Evolutionary conservation across 1,284 basidiomycete genomes (phyloP).

Genomic region (Ceratobasidium sp.): DNA sequence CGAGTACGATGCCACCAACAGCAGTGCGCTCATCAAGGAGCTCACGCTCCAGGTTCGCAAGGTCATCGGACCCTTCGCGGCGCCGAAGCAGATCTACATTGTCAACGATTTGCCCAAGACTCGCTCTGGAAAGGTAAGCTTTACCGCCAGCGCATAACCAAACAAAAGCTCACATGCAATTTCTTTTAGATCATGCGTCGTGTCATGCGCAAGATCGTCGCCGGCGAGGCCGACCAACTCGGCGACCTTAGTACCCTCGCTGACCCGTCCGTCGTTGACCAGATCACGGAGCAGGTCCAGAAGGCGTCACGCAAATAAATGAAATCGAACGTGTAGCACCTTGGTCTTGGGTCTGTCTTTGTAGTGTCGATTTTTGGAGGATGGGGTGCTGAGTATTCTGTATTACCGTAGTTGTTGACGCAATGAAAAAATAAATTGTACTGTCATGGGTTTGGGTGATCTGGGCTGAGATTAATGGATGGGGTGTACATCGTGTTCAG

Average conservation of each 20-base stretch:
- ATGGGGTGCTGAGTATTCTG: not conserved
- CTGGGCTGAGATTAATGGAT: too few species aligned
- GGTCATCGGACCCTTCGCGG: constrained; percentile 94
- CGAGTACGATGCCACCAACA: constrained; percentile 73
- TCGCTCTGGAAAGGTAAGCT: constrained; percentile 86
- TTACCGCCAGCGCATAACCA: not conserved
- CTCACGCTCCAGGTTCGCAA: constrained; percentile 94
- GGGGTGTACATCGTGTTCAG: too few species aligned
- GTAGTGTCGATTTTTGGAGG: constrained; percentile 8
- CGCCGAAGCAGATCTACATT: constrained; percentile 91
- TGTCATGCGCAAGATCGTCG: constrained; percentile 94
- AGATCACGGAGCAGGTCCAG: constrained; percentile 77
- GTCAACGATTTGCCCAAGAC: constrained; percentile 95
- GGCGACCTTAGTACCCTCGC: constrained; percentile 92
- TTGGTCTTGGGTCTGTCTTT: constrained; percentile 1
- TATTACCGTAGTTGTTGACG: constrained; percentile 6
- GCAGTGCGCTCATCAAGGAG: constrained; percentile 83
- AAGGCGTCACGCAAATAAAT: constrained; percentile 23
- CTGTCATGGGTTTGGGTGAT: too few species aligned
- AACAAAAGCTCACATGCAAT: not conserved
- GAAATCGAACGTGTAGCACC: too few species aligned
- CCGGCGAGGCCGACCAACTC: constrained; percentile 92
- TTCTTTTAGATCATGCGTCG: constrained; percentile 85
- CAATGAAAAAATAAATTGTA: constrained; percentile 2
- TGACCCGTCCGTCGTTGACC: constrained; percentile 84